Evolutionary conservation across 805 yeast genomes (phyloP).

Genomic region (Metschnikowia borealis): DNA sequence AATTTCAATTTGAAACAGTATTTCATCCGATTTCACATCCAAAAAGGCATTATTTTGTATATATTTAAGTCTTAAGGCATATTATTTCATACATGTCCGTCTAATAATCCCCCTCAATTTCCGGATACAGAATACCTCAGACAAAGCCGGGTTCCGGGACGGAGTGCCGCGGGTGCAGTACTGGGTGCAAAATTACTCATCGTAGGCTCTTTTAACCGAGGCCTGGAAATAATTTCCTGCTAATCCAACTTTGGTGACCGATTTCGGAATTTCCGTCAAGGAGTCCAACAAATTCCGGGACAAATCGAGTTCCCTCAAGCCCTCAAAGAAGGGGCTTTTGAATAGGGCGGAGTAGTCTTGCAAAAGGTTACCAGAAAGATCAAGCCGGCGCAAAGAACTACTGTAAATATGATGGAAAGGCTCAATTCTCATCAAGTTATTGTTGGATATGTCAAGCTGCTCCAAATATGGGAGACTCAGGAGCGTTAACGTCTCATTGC

Average conservation of each 20-base stretch:
- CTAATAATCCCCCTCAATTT: background rate
- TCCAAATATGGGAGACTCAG: slow-evolving; percentile 13
- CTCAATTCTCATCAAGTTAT: slow-evolving; percentile 17
- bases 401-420: background rate
- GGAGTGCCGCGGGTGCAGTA: background rate
- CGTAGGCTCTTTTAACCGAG: background rate
- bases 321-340: slow-evolving; percentile 9
- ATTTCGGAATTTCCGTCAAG: slow-evolving; percentile 15
- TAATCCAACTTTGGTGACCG: slow-evolving; percentile 17
- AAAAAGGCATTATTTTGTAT: too few species aligned
- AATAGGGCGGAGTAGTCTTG: slow-evolving; percentile 7
- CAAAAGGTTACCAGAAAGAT: slow-evolving; percentile 27
- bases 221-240: slow-evolving; percentile 19
- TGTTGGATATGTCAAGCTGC: slow-evolving; percentile 22
- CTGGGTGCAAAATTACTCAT: background rate
- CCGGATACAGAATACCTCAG: too few species aligned
- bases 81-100: background rate
- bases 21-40: too few species aligned
- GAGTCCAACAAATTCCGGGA: slow-evolving; percentile 22
- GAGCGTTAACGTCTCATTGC: slow-evolving; percentile 15
- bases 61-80: too few species aligned
- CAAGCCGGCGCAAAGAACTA: slow-evolving; percentile 11
- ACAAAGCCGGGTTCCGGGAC: too few species aligned
- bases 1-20: too few species aligned
- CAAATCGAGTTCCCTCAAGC: slow-evolving; percentile 19